These are phyloP conservation scores for Volvox carteri DNA, from an alignment of 163 green algal genomes.

Conservation along the genomic window DNA sequence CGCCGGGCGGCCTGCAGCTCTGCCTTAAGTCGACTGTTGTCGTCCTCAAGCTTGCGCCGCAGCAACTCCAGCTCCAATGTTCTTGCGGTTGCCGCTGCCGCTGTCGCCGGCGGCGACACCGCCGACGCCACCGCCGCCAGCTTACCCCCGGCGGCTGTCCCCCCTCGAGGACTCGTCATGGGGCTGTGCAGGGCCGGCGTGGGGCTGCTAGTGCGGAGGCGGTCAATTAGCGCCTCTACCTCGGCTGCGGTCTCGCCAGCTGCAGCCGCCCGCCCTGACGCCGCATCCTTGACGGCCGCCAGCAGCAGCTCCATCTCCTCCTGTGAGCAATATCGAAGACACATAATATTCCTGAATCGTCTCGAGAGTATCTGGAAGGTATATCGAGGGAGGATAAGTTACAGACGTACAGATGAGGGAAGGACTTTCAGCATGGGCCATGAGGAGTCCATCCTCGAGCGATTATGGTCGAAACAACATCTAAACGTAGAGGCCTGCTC, in stretches of 20 bases:
- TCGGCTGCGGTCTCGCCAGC: neutral
- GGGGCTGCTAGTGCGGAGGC: slow-evolving; percentile 33
- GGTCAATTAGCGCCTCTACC: slow-evolving; percentile 55
- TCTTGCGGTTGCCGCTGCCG: neutral
- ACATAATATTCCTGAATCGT: no score
- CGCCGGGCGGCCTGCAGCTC: slow-evolving; percentile 43
- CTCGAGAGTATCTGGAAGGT: no score
- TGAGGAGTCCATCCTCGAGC: no score
- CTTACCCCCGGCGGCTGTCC: neutral
- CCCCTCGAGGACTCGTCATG: neutral
- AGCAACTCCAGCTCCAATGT: slow-evolving; percentile 31
- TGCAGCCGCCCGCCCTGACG: slow-evolving; percentile 5
- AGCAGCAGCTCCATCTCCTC: slow-evolving; percentile 70
- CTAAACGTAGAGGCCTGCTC: no score
- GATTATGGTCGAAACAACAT: no score
- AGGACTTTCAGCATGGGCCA: no score
- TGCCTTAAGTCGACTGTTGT: slow-evolving; percentile 26
- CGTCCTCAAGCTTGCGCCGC: slow-evolving; percentile 38
- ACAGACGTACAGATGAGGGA: no score
- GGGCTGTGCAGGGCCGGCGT: slow-evolving; percentile 29
- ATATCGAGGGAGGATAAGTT: no score
- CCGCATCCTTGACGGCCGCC: slow-evolving; percentile 61
- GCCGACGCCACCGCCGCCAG: neutral
- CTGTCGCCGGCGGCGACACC: neutral
- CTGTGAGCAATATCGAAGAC: slow-evolving; percentile 24